Evolutionary conservation across 768 basidiomycete species (phyloP), one percentile per base, ranked within the genome.

Genomic region (Trametes meyenii): DNA sequence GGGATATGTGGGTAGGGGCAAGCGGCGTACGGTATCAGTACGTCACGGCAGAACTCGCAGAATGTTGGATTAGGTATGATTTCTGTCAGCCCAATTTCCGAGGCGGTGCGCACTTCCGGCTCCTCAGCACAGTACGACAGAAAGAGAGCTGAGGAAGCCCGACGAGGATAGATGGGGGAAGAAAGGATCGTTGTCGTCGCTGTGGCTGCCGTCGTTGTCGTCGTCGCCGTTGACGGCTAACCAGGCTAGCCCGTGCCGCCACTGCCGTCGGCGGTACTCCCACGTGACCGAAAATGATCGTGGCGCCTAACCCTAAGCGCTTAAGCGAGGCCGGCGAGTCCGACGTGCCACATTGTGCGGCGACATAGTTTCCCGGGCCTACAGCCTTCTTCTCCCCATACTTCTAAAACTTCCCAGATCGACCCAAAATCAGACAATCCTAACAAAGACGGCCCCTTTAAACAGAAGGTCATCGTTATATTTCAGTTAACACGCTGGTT

Each of bases 1-100:
- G 42, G 43, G 33, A 43, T 35, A 24, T n/a, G 35, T 7, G 35
- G 17, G 11, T 33, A 45, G 21, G 26, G 58, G 54, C 38, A 55
- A 45, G 49, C 19, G 62, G 43, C 19, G 58, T 36, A 56, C 57
- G 57, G 45, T 53, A 60, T 60, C 55, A 48, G 60, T 50, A 54
- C 42, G 60, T 62, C 64, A 56, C 57, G 48, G 62, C 63, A 64
- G 61, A 72, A 70, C 54, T 58, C 62, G 59, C 45, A 66, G 64
- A 50, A 42, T 48, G 69, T 67, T 57, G 60, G 58, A 60, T 54
- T 60, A 60, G 63, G 59, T 49, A 60, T 55, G 43, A 48, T 40
- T 21, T 38, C 44, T 29, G 61, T 58, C 61, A 58, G 52, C 61
- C 42, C 19, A 45, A 24, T 48, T 5, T 24, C 23, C 21, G 13